Conservation (phyloP, 164 flowering plant genomes). For the Liquidambar formosana region DNA sequence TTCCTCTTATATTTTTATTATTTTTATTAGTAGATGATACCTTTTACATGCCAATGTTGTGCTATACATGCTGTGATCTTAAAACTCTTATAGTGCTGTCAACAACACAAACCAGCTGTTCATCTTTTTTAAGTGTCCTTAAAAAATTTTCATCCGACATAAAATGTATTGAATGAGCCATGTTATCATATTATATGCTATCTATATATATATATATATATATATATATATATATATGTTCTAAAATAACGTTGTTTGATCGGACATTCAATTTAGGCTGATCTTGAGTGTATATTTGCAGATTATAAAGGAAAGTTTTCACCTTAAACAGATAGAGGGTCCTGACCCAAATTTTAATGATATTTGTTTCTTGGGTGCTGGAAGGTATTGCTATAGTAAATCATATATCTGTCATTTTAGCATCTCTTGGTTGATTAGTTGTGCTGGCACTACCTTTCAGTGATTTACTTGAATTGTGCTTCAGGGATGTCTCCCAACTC, state of each 20-base stretch:
- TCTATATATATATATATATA: too few species aligned
- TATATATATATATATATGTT: not conserved
- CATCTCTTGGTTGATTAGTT: not conserved
- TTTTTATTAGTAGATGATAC: too few species aligned
- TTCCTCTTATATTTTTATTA: not conserved
- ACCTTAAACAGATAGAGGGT: conserved; percentile 68
- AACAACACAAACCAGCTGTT: not conserved
- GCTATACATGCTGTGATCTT: not conserved
- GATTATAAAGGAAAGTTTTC: conserved; percentile 60
- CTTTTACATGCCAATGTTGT: not conserved
- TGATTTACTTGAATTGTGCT: conserved; percentile 11
- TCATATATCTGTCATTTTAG: not conserved
- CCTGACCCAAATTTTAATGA: conserved; percentile 88
- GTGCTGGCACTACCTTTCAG: not conserved
- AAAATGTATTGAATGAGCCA: not conserved
- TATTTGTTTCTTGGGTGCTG: conserved; percentile 84
- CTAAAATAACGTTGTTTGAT: not conserved
- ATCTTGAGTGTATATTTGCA: conserved; percentile 23
- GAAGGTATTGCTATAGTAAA: conserved; percentile 55
- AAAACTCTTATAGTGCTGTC: not conserved
- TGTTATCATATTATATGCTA: not conserved
- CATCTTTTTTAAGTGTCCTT: not conserved
- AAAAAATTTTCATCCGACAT: not conserved
- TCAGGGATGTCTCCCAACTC: conserved; percentile 68
- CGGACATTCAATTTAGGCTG: not conserved